Evolutionary conservation across 176 grass and related monocot species (phyloP).

Genomic region (Panicum miliaceum): DNA sequence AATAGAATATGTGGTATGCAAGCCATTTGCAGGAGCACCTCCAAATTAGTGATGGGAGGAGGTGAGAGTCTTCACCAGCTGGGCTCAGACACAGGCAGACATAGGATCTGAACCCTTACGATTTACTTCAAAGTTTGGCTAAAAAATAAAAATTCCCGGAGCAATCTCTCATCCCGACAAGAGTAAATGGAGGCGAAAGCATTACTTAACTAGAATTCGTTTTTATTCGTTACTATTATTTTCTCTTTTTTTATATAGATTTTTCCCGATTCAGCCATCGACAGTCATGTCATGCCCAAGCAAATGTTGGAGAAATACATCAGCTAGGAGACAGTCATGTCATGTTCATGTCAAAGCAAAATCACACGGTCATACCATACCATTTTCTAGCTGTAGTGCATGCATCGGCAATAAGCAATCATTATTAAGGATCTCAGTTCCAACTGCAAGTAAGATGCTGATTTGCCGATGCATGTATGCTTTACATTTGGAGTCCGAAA

Average conservation of each 20-base stretch:
- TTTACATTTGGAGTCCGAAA: not conserved
- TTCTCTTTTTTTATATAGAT: not conserved
- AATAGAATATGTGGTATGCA: no score
- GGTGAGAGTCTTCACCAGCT: no score
- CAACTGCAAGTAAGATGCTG: not conserved
- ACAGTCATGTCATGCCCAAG: not conserved
- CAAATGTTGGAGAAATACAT: not conserved
- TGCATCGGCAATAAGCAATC: not conserved
- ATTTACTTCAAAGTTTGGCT: not conserved
- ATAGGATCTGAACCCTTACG: not conserved
- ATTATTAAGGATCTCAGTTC: constrained; percentile 18
- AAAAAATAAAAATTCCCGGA: not conserved
- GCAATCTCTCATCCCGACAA: not conserved
- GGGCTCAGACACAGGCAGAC: no score
- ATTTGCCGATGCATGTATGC: not conserved
- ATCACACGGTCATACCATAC: not conserved
- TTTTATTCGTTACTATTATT: not conserved
- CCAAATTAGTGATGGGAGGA: no score
- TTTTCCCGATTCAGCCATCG: not conserved
- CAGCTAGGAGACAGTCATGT: not conserved
- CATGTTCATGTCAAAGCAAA: not conserved
- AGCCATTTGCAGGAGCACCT: no score
- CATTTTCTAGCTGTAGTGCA: not conserved
- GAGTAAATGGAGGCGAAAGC: not conserved
- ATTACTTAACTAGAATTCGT: not conserved